Base-by-base conservation (phyloP, 2,329 filamentous ascomycete species). In the Paecilomyces formosus region DNA sequence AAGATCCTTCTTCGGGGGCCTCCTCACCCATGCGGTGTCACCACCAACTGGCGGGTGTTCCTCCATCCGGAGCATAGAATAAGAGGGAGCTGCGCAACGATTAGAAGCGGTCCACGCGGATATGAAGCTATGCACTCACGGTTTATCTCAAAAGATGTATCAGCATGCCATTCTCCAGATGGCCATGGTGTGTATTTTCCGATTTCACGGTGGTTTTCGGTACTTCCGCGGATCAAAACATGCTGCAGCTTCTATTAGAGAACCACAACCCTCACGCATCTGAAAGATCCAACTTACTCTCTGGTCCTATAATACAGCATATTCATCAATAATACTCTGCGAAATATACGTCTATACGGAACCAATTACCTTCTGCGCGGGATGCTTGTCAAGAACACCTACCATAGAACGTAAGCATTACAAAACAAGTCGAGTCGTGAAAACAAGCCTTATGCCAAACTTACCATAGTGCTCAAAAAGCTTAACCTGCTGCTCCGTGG, bases 121-220 rank as follows among this genome's bases (percentile, higher is more conserved):
- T 6, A 15, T 12, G 18, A 4, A 2, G 51, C 9, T 8, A 18
- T 9, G 22, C 51, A 18, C 62, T 22, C 62, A 72, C 70, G 79
- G 60, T 82, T 81, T 59, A 80, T 72, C 64, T 82, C 79, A 60
- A 81, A 81, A 0, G 75, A 79, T 1, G 78, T 81, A 63, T 82
- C 79, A 28, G 79, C 76, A 58, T 81, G 79, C 60, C 77, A 81
- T 53, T 80, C 79, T 3, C 70, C 74, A 8, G 67, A 72, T 1
- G 75, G 75, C 68, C 78, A 81, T 0, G 78, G 78, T 1, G 79
- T 81, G 64, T 81, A 80, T 26, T 73, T 77, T 1, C 70, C 61
- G 1, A 78, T 66, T 58, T 77, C 74, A 9, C 79, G 76, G 62
- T 79, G 76, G 61, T 81, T 77, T 26, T 77, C 74, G 1, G 66